These are phyloP conservation scores for Flaveria robusta DNA, from an alignment of 129 eudicot genomes.

Conservation along the genomic window DNA sequence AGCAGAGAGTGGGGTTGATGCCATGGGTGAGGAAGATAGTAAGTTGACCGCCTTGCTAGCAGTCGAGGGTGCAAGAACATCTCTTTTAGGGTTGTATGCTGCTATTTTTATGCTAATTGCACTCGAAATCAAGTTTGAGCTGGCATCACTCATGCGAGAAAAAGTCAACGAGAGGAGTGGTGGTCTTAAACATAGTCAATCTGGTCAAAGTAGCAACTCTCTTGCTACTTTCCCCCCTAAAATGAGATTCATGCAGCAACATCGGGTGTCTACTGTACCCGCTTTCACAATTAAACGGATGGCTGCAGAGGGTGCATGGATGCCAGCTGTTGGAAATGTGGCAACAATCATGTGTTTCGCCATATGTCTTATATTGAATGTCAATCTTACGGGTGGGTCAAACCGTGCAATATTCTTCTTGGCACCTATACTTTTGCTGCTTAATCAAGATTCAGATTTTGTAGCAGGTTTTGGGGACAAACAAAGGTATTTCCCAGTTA, in stretches of 20 bases:
- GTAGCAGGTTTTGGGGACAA: conserved; percentile 99
- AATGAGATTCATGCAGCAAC: conserved; percentile 85
- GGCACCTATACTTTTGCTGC: conserved; percentile 86
- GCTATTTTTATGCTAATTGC: conserved; percentile 97
- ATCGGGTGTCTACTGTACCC: conserved; percentile 75
- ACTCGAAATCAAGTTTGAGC: conserved; percentile 88
- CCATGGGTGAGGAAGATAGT: conserved; percentile 64
- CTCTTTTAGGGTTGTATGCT: conserved; percentile 90
- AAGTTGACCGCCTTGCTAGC: conserved; percentile 73
- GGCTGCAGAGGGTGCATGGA: conserved; percentile 99
- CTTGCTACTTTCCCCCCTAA: conserved; percentile 62
- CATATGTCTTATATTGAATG: conserved; percentile 81
- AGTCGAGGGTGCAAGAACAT: conserved; percentile 95
- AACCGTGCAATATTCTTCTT: conserved; percentile 95
- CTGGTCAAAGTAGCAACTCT: conserved; percentile 66
- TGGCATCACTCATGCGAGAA: conserved; percentile 83
- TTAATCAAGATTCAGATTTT: conserved; percentile 95
- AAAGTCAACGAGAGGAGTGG: conserved; percentile 64
- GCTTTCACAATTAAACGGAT: conserved; percentile 77
- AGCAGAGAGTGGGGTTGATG: conserved; percentile 57
- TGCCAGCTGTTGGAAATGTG: conserved; percentile 98
- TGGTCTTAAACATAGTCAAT: conserved; percentile 63
- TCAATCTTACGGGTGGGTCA: conserved; percentile 89
- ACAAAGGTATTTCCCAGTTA: conserved; percentile 94
- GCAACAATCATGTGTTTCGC: conserved; percentile 96